Evolutionary conservation across 2,329 filamentous ascomycete genomes (phyloP), one percentile per base, ranked within the genome.

Genomic region (Dothideomycetes sp.): DNA sequence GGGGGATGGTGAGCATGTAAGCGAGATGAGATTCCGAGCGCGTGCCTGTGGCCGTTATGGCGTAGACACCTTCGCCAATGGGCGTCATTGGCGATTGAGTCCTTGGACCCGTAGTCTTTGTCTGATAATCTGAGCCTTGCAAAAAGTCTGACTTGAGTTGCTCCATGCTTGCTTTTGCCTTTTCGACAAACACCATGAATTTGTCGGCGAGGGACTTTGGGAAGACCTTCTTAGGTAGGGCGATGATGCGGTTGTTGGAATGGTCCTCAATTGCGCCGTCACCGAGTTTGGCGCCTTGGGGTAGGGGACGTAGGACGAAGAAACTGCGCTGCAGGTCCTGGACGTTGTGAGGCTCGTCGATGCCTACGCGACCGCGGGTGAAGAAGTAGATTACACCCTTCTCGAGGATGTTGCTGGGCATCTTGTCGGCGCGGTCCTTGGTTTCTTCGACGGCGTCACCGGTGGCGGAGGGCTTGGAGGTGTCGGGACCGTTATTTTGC

Each of bases 311-410:
- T 4, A 94, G 71, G 11, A 94, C 72, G 52, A 94, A 79, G 64
- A 82, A 89, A 47, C 74, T 86, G 34, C 85, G 80, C 29, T 82
- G 77, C 34, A 94, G 73, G 38, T 94, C 86, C 28, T 73, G 63
- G 1, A 89, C 68, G 32, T 73, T 70, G 13, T 80, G 71, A 0
- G 85, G 80, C 5, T 84, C 71, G 4, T 85, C 75, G 18, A 84
- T 71, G 36, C 77, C 76, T 25, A 94, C 84, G 10, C 85, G 79
- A 6, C 78, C 78, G 13, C 87, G 80, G 53, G 82, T 81, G 67
- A 94, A 93, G 70, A 94, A 94, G 68, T 94, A 94, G 50, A 94
- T 79, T 51, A 91, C 74, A 3, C 87, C 87, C 54, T 91, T 94
- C 55, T 95, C 87, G 2, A 93, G 69, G 17, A 94, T 77, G 45